Base-by-base conservation (phyloP, 139 green algal species). In the Coelastrella sp. region DNA sequence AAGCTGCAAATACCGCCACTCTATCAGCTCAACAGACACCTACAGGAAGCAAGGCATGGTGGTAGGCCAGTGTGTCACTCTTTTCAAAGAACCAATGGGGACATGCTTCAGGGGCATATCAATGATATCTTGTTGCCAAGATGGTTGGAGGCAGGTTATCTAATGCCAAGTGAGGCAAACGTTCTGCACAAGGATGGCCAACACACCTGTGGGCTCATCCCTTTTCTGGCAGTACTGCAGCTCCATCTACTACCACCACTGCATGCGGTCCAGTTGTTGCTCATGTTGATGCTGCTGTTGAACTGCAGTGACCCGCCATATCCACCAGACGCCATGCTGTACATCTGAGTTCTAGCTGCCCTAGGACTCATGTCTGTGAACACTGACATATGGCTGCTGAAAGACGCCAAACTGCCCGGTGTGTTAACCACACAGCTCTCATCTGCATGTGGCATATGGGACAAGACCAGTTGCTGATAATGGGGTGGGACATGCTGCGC, bases 21-120 rank as follows among this genome's bases (percentile, higher is more conserved):
- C 60, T 6, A 90, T 83, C 34, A 86, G 32, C 68, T 90, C 86
- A 27, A 90, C 73, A 62, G 38, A n/a, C 60, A 88, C 66, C 77
- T 85, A n/a, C n/a, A n/a, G n/a, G n/a, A n/a, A n/a, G n/a, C n/a
- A n/a, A n/a, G n/a, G n/a, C n/a, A n/a, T n/a, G n/a, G n/a, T n/a
- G n/a, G n/a, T n/a, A n/a, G n/a, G n/a, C n/a, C n/a, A n/a, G n/a
- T n/a, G n/a, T n/a, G n/a, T n/a, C n/a, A n/a, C n/a, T n/a, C n/a
- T n/a, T n/a, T n/a, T n/a, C n/a, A n/a, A n/a, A n/a, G n/a, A n/a
- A n/a, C n/a, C n/a, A n/a, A n/a, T n/a, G n/a, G n/a, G n/a, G n/a
- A n/a, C n/a, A n/a, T n/a, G n/a, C n/a, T n/a, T n/a, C n/a, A n/a
- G n/a, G n/a, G n/a, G n/a, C n/a, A n/a, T n/a, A n/a, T n/a, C n/a